Evolutionary conservation across 495 filamentous ascomycete species (phyloP).

Genomic region (Daldinia concentrica): DNA sequence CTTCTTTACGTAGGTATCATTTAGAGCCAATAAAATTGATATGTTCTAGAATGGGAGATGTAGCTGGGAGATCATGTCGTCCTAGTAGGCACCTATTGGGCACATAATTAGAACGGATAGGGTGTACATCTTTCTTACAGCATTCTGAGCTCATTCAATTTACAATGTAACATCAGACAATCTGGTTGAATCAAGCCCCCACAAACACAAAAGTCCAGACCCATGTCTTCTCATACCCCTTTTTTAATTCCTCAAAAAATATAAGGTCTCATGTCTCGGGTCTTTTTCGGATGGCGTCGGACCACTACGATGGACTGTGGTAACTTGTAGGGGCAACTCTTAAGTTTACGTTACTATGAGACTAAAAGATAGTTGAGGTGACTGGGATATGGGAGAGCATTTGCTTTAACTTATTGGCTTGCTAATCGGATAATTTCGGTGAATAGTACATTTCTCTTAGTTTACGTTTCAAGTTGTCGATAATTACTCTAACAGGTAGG

Average conservation of each 20-base stretch:
- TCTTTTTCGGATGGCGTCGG: background rate
- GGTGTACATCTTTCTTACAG: background rate
- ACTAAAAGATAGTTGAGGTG: background rate
- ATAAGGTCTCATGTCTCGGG: background rate
- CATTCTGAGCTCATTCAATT: constrained; percentile 4
- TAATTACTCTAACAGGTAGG: background rate
- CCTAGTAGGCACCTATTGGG: background rate
- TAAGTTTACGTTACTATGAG: background rate
- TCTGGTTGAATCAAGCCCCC: background rate
- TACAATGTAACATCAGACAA: constrained; percentile 26
- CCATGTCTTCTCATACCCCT: background rate
- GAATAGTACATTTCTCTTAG: background rate
- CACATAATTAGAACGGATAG: constrained; percentile 1
- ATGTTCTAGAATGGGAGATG: background rate
- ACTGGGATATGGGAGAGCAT: background rate
- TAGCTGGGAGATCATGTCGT: constrained; percentile 10
- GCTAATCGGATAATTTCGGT: background rate
- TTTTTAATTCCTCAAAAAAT: background rate
- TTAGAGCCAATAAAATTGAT: constrained; percentile 21
- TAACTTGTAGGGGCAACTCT: background rate
- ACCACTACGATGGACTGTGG: background rate
- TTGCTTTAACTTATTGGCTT: background rate
- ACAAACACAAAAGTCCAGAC: background rate
- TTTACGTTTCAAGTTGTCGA: background rate
- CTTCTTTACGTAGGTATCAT: background rate